phyloP scores from a whole-genome alignment of 805 yeast species.

The Saturnispora mendoncae region DNA sequence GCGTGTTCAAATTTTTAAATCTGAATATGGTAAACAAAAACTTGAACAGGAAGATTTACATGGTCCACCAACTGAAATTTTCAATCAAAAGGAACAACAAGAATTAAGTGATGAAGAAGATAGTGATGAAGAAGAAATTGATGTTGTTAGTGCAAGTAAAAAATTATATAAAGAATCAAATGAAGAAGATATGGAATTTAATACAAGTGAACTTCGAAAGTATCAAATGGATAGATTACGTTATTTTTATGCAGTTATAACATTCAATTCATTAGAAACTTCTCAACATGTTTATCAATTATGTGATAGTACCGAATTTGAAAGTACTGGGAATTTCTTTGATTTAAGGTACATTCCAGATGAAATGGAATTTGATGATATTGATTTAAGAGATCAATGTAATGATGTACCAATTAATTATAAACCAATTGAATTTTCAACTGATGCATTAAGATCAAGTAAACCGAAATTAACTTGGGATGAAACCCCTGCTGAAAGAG shows the following conservation, averaged over 20 bases:
- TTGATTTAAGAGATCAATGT: conserved; percentile 64
- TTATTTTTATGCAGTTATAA: conserved; percentile 86
- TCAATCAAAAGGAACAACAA: conserved; percentile 34
- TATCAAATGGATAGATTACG: conserved; percentile 90
- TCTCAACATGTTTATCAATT: conserved; percentile 70
- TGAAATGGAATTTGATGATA: conserved; percentile 75
- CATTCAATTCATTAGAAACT: conserved; percentile 65
- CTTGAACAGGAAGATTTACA: conserved; percentile 83
- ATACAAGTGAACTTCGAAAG: conserved; percentile 71
- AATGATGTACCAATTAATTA: conserved; percentile 64
- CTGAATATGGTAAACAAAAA: conserved; percentile 88
- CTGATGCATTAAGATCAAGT: conserved; percentile 94
- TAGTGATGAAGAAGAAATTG: conserved; percentile 36
- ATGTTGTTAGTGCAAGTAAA: conserved; percentile 53
- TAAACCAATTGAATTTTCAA: conserved; percentile 71
- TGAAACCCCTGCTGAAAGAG: conserved; percentile 89
- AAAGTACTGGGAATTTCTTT: conserved; percentile 88
- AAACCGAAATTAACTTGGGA: conserved; percentile 97
- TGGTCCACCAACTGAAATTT: conserved; percentile 88
- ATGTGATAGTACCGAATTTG: conserved; percentile 94
- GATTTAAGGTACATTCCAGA: conserved; percentile 91
- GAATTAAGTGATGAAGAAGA: conserved; percentile 30
- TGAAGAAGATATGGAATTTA: conserved; percentile 69
- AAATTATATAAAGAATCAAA: conserved; percentile 62
- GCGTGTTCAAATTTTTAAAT: conserved; percentile 70